phyloP scores from a whole-genome alignment of 1,139 yeast species.

The Tardiomyces digboiensis region DNA sequence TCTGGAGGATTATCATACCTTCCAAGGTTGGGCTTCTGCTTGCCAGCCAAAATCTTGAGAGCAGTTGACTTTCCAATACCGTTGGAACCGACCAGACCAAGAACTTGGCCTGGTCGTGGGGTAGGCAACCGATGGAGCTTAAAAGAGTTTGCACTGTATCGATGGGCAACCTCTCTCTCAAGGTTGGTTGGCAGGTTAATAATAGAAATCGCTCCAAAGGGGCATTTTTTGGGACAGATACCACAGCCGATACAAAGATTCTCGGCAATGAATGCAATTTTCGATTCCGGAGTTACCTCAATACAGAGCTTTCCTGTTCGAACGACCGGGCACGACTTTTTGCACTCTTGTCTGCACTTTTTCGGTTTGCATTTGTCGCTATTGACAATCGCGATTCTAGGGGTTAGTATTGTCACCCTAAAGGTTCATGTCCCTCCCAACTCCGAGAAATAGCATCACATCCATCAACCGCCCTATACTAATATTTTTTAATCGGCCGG shows the following conservation, averaged over 20 bases:
- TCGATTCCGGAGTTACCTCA: conserved; percentile 84
- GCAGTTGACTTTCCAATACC: conserved; percentile 99
- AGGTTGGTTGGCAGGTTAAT: conserved; percentile 94
- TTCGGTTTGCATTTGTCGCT: conserved; percentile 95
- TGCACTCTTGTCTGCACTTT: conserved; percentile 97
- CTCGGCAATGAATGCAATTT: conserved; percentile 95
- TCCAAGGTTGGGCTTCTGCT: conserved; percentile 95
- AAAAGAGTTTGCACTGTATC: conserved; percentile 97
- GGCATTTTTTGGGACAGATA: conserved; percentile 98
- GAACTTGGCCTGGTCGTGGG: conserved; percentile 98
- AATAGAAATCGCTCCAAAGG: conserved; percentile 92
- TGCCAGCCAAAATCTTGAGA: conserved; percentile 93
- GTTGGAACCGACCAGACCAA: conserved; percentile 96
- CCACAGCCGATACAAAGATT: conserved; percentile 97
- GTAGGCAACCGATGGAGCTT: conserved; percentile 95
- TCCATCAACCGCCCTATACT: too few species aligned
- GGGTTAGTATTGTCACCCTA: too few species aligned
- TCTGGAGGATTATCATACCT: conserved; percentile 92
- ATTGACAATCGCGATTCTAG: conserved; percentile 79
- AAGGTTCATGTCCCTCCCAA: too few species aligned
- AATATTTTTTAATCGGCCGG: too few species aligned
- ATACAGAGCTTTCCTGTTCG: conserved; percentile 97
- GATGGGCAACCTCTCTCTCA: conserved; percentile 86
- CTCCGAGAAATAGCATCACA: too few species aligned
- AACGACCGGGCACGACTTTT: conserved; percentile 94